These are phyloP conservation scores for Ustilago bromivora DNA, from an alignment of 1,284 basidiomycete genomes.

Conservation along the genomic window DNA sequence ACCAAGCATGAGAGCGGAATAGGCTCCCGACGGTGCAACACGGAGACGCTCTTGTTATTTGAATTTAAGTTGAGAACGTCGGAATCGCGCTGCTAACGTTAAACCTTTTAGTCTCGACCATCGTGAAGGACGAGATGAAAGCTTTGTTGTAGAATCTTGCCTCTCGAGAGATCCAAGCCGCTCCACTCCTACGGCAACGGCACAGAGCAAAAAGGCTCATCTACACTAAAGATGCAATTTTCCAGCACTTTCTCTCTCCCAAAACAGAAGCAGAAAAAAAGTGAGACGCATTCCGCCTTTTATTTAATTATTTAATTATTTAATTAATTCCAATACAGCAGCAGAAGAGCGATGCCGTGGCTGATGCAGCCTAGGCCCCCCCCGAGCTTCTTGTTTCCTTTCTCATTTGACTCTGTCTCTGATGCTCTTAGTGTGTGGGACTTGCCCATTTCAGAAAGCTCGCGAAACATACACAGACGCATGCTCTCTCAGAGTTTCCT, in stretches of 20 bases:
- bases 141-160: too few relatives aligned
- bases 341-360: background rate
- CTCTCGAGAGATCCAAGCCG: background rate
- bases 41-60: too few relatives aligned
- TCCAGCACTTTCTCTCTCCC: slow-evolving; percentile 7
- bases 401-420: slow-evolving; percentile 1
- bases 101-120: too few relatives aligned
- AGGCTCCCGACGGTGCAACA: background rate
- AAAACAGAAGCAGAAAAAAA: background rate
- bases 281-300: slow-evolving; percentile 3
- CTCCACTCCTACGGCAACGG: too few relatives aligned
- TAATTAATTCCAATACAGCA: background rate
- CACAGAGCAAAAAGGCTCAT: too few relatives aligned
- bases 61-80: background rate
- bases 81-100: background rate
- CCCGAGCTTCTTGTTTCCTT: background rate
- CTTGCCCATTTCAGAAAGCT: slow-evolving; percentile 15
- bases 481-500: background rate
- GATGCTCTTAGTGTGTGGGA: background rate
- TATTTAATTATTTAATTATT: background rate
- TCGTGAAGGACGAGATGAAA: too few relatives aligned
- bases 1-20: too few relatives aligned
- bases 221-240: background rate
- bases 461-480: slow-evolving; percentile 1
- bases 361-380: background rate